Conservation (phyloP, 768 basidiomycete genomes). For the Amanita muscaria region DNA sequence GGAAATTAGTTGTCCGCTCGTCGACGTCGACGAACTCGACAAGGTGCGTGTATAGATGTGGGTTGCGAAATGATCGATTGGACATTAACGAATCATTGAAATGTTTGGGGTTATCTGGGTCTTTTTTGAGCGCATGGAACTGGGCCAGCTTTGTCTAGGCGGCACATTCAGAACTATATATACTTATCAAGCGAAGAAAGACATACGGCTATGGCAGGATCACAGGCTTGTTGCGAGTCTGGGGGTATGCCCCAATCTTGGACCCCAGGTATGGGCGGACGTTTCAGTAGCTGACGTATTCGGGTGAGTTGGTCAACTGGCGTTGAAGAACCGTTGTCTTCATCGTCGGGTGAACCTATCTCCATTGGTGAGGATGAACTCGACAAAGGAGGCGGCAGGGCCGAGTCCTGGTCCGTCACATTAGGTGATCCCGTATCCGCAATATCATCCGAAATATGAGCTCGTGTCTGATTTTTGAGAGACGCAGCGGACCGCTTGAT, state of each 20-base stretch:
- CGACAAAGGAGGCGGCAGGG: background rate
- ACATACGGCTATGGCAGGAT: conserved; percentile 55
- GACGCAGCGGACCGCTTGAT: conserved; percentile 43
- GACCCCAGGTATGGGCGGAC: conserved; percentile 54
- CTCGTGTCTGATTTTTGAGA: conserved; percentile 41
- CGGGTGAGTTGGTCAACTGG: conserved; percentile 40
- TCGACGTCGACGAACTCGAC: conserved; percentile 92
- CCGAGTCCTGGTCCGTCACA: background rate
- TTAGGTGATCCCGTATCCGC: conserved; percentile 10
- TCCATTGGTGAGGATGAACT: conserved; percentile 5
- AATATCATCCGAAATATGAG: conserved; percentile 42
- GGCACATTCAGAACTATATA: background rate
- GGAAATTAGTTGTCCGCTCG: conserved; percentile 81
- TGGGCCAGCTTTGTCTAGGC: conserved; percentile 69
- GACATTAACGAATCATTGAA: conserved; percentile 96
- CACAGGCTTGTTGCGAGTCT: conserved; percentile 41
- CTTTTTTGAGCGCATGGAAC: conserved; percentile 66
- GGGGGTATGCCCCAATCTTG: conserved; percentile 76
- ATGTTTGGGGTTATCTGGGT: conserved; percentile 60
- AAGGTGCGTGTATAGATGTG: conserved; percentile 90
- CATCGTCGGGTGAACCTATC: conserved; percentile 12
- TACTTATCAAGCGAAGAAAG: background rate
- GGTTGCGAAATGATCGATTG: conserved; percentile 90
- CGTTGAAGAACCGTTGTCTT: conserved; percentile 12
- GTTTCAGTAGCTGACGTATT: conserved; percentile 49